These are phyloP conservation scores for Ceratobasidium sp. DNA, from an alignment of 1,284 basidiomycete genomes.

Conservation along the genomic window DNA sequence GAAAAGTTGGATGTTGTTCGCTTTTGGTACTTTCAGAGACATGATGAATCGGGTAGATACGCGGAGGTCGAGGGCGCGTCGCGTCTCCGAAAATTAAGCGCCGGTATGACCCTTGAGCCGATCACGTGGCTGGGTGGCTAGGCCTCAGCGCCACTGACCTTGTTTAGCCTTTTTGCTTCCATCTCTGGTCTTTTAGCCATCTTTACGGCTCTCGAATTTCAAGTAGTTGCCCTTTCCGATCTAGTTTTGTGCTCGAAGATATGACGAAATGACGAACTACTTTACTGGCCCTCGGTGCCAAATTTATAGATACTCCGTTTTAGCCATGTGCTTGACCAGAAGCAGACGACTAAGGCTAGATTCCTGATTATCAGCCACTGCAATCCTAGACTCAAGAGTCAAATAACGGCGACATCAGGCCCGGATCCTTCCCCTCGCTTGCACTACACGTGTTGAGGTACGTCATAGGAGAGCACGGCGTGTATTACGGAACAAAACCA, in stretches of 20 bases:
- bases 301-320: background rate
- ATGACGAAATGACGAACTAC: too few relatives aligned
- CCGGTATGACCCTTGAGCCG: background rate
- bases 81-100: conserved; percentile 48
- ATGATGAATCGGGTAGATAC: conserved; percentile 61
- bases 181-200: background rate
- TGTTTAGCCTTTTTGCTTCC: too few relatives aligned
- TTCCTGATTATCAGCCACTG: background rate
- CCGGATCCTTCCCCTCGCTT: background rate
- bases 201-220: too few relatives aligned
- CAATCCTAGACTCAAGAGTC: background rate
- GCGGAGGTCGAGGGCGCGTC: conserved; percentile 45
- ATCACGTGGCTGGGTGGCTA: conserved; percentile 18
- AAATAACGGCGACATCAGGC: background rate
- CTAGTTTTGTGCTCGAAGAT: too few relatives aligned
- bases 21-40: conserved; percentile 95
- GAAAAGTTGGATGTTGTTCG: conserved; percentile 91
- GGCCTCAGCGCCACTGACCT: background rate
- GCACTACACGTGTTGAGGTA: background rate
- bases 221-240: too few relatives aligned
- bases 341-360: conserved; percentile 6
- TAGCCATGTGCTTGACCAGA: background rate
- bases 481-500: too few relatives aligned
- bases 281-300: too few relatives aligned
- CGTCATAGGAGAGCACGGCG: background rate